Evolutionary conservation across 1,284 basidiomycete genomes (phyloP), one percentile per base, ranked within the genome.

Genomic region (Cryptococcus maquisensis): DNA sequence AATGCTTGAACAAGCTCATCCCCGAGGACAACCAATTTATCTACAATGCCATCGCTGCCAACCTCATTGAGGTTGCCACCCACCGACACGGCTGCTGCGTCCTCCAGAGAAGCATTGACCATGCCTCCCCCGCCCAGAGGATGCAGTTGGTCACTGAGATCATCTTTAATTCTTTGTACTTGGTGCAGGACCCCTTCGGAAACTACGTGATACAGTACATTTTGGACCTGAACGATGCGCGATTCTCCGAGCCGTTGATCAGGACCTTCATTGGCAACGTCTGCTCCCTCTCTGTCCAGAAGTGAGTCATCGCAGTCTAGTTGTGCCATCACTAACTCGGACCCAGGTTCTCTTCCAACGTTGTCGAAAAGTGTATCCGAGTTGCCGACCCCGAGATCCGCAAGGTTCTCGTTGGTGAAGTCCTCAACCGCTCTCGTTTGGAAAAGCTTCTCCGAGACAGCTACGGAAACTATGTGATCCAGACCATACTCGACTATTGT

Each of bases 1-100:
- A 99, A 79, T 99, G 96, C 77, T 79, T 98, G 65, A 98, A 99
- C 82, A 93, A 96, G 77, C 81, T 99, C 57, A 88, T 88, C 32
- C 90, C 96, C 0, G 95, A 98, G 72, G 96, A 99, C 77, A 98
- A 98, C 77, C 94, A 97, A 83, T 99, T 98, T 79, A 98, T 99
- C 71, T 99, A 98, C 80, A 98, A 98, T 68, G 96, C 96, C 52
- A 96, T 99, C 40, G 96, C 96, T 32, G 89, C 91, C 35, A 96
- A 98, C 79, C 97, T 96, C 67, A 92, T 99, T 52, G 96, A 99
- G 78, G 96, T 99, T 56, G 96, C 96, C 15, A 98, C 96, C 46
- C 96, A 99, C 74, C 90, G 96, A 62, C 96, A 99, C 69, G 96
- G 96, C 15, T 98, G 96, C 79, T 98, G 96, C 74, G 96, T 99